phyloP scores from a whole-genome alignment of 495 filamentous ascomycete genomes.

The Trichocladium uniseriatum region DNA sequence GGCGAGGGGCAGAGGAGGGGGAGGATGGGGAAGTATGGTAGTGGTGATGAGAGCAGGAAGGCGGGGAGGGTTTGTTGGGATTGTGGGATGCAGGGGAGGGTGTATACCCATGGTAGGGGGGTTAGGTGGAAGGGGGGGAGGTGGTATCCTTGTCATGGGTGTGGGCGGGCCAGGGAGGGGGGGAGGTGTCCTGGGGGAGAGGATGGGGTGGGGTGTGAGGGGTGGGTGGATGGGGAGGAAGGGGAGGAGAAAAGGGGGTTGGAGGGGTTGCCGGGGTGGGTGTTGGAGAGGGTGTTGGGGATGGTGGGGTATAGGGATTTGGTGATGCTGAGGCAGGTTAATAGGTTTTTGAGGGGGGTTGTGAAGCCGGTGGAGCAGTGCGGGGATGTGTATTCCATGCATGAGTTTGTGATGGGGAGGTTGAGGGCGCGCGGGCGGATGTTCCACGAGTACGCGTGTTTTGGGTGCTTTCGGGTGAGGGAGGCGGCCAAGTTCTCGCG shows the following conservation, averaged over 20 bases:
- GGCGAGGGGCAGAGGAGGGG: too few species aligned
- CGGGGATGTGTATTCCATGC: neutral
- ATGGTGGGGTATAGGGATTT: constrained; percentile 1
- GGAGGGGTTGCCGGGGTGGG: constrained; percentile 1
- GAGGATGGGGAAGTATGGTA: too few species aligned
- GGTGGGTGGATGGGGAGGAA: neutral
- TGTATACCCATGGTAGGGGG: neutral
- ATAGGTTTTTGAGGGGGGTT: neutral
- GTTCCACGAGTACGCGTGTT: neutral
- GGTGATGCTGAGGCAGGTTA: neutral
- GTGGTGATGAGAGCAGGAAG: too few species aligned
- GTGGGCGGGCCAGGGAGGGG: neutral
- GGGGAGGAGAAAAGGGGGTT: neutral
- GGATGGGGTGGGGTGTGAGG: neutral
- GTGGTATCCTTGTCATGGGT: constrained; percentile 2
- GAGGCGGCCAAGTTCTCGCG: neutral
- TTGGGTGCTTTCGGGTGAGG: constrained; percentile 2
- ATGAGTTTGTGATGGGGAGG: neutral
- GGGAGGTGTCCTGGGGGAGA: neutral
- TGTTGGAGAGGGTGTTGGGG: constrained; percentile 2
- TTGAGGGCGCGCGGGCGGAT: neutral
- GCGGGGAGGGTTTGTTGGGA: constrained; percentile 11
- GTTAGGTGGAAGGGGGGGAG: neutral
- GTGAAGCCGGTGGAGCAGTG: neutral
- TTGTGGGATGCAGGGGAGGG: constrained; percentile 1